Base-by-base conservation (phyloP, 176 grass and related monocot species). In the Avena sativa region DNA sequence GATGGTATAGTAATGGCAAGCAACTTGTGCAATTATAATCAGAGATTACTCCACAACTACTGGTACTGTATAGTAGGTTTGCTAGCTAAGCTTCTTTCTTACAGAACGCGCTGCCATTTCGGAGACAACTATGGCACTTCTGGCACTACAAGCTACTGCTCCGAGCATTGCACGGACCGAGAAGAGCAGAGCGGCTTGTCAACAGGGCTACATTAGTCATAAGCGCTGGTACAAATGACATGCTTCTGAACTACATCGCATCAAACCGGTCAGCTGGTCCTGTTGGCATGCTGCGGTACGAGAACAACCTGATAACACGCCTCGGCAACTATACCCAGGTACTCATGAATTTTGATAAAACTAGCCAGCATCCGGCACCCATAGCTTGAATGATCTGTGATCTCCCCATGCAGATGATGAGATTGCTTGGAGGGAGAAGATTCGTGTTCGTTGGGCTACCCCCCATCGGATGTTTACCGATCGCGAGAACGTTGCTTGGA, bases 251-350 rank as follows among this genome's bases (percentile, higher is more conserved):
- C 65, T 89, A 89, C 47, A 73, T 86, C 19, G 74, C 81, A 3
- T 26, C 89, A 11, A 93, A 93, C 49, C 69, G 50, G 8, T 89
- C 93, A 3, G 70, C 73, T 32, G 73, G 15, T 6, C 51, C 75
- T 32, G 19, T 79, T 23, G 84, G 20, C 51, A 81, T 73, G 44
- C 79, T 76, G 3, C 11, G 82, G 13, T 95, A 93, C 3, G 89
- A 93, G 76, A 87, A 84, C 73, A 84, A 85, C 86, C 61, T 93
- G 70, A 91, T 93, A 75, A 69, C 86, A 34, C 81, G 43, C 1
- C 84, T 89, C 19, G 63, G 75, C 19, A 93, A 95, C 12, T 91
- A 93, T 12, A 89, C 92, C 57, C 85, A 95, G 93, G 93, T 89
- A 71, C 4, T 3, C 17, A 12, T 53, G 3, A 17, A 1, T 51